phyloP scores from a whole-genome alignment of 495 filamentous ascomycete genomes.

The Podospora pseudocomata region DNA sequence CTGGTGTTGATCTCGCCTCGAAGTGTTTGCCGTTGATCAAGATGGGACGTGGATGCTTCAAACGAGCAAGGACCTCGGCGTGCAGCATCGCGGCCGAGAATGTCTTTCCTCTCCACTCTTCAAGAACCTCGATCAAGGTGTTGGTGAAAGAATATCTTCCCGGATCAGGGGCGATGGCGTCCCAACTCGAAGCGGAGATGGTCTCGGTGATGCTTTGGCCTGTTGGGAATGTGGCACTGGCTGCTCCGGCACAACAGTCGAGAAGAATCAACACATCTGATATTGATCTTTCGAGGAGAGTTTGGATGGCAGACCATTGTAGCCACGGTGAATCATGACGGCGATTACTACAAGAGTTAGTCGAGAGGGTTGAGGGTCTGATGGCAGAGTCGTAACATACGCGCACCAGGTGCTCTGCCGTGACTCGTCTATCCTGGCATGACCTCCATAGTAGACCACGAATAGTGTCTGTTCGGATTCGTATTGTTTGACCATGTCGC shows the following conservation, averaged over 20 bases:
- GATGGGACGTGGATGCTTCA: constrained; percentile 51
- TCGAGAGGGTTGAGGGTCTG: not conserved
- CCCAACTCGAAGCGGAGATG: constrained; percentile 52
- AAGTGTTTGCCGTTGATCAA: constrained; percentile 48
- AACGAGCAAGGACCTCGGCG: constrained; percentile 47
- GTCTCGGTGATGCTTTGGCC: constrained; percentile 51
- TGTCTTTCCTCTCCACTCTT: constrained; percentile 45
- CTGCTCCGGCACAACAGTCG: constrained; percentile 52
- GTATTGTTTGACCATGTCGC: constrained; percentile 48
- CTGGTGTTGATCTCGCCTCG: constrained; percentile 48
- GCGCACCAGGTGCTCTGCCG: constrained; percentile 54
- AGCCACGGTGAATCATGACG: constrained; percentile 43
- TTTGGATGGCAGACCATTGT: constrained; percentile 54
- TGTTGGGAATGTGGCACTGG: constrained; percentile 47
- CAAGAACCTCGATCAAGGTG: constrained; percentile 48
- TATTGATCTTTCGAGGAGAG: constrained; percentile 48
- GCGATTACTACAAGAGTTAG: constrained; percentile 27
- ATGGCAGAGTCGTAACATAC: constrained; percentile 26
- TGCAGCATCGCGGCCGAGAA: constrained; percentile 53
- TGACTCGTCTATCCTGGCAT: constrained; percentile 49
- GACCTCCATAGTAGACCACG: constrained; percentile 54
- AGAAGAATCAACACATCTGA: constrained; percentile 53
- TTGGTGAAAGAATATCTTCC: constrained; percentile 52
- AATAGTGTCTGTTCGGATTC: constrained; percentile 48
- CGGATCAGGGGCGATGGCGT: constrained; percentile 49